Evolutionary conservation across 202 grass and related monocot genomes (phyloP).

Genomic region (Zizania palustris): DNA sequence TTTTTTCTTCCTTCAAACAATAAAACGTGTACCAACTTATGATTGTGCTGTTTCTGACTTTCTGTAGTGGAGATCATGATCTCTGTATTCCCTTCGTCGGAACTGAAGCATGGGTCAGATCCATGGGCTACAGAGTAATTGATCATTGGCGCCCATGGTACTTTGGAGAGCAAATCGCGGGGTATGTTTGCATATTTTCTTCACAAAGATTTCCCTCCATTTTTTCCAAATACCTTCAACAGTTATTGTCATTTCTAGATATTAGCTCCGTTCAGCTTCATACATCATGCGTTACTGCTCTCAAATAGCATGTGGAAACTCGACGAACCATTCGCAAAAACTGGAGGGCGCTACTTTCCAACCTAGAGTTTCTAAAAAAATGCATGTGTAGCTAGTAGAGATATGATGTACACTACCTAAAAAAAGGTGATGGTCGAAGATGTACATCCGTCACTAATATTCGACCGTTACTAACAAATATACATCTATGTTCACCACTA

Average conservation of each 20-base stretch:
- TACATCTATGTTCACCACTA: too few species aligned
- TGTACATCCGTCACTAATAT: too few species aligned
- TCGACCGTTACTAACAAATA: too few species aligned
- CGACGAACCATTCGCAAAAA: too few species aligned
- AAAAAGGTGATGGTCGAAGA: too few species aligned
- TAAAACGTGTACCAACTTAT: neutral
- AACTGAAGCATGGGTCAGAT: slow-evolving; percentile 74
- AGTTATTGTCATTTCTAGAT: neutral
- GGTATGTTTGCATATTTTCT: slow-evolving; percentile 47
- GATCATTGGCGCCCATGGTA: slow-evolving; percentile 82
- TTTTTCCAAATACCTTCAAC: neutral
- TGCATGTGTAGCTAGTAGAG: too few species aligned
- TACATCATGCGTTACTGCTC: too few species aligned
- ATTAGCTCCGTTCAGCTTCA: neutral
- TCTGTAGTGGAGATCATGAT: slow-evolving; percentile 78
- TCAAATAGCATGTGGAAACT: too few species aligned
- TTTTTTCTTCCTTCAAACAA: neutral
- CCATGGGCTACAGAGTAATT: slow-evolving; percentile 64
- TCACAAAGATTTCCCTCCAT: too few species aligned
- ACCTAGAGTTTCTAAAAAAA: too few species aligned
- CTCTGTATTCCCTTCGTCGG: slow-evolving; percentile 74
- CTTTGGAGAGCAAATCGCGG: slow-evolving; percentile 60
- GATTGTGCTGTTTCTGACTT: neutral
- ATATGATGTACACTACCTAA: too few species aligned
- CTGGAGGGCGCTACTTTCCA: too few species aligned